Conservation (phyloP, 805 yeast species). For the Wickerhamiella qilinensis region DNA sequence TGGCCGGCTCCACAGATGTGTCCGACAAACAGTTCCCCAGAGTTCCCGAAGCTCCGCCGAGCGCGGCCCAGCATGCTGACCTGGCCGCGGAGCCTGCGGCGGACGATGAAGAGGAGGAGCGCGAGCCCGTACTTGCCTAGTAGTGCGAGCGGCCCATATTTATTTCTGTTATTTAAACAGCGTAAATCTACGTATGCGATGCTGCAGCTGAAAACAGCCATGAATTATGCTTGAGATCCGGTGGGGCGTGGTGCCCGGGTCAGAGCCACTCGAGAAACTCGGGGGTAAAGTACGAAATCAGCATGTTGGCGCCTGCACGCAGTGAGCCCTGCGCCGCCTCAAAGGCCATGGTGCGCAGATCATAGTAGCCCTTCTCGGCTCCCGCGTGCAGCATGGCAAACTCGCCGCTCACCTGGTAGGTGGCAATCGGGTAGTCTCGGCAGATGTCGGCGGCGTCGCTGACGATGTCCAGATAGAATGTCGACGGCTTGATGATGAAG, state of each 20-base stretch:
- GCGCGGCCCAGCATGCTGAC: not conserved
- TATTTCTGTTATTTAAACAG: too few relatives aligned
- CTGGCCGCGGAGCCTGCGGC: not conserved
- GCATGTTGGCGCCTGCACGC: conserved; percentile 88
- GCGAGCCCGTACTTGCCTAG: not conserved
- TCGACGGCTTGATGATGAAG: conserved; percentile 86
- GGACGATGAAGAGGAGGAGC: not conserved
- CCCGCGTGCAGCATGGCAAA: conserved; percentile 97
- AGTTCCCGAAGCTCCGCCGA: too few relatives aligned
- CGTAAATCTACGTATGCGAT: too few relatives aligned
- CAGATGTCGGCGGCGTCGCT: conserved; percentile 76
- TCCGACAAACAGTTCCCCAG: too few relatives aligned
- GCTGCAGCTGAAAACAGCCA: too few relatives aligned
- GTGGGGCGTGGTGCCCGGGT: too few relatives aligned
- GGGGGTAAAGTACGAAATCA: conserved; percentile 88
- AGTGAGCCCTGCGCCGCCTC: conserved; percentile 84
- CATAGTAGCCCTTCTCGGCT: conserved; percentile 86
- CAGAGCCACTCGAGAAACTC: conserved; percentile 87
- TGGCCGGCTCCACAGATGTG: too few relatives aligned
- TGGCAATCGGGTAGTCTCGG: conserved; percentile 73
- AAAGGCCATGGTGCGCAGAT: conserved; percentile 57
- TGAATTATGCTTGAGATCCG: too few relatives aligned
- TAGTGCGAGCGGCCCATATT: too few relatives aligned
- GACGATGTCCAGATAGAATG: conserved; percentile 84
- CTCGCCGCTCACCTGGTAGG: conserved; percentile 95